A percentile compares a stretch with the other conserved stretches of the same genome.
Conservation (phyloP, 148 eudicot genomes). For the Arbutus unedo region DNA sequence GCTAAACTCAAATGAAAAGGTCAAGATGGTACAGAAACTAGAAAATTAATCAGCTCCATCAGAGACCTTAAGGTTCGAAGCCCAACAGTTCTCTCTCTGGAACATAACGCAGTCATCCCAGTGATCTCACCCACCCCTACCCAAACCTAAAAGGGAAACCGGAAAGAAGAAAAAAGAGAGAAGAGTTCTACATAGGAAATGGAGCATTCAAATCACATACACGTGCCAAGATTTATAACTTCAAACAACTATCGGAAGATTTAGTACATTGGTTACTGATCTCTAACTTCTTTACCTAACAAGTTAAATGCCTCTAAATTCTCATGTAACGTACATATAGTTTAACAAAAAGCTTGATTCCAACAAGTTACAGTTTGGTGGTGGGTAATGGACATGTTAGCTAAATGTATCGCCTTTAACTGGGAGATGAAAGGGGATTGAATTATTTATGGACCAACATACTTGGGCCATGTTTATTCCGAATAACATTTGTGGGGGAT, state of each 20-base stretch:
- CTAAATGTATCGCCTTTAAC: not conserved
- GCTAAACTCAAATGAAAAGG: not conserved
- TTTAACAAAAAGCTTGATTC: not conserved
- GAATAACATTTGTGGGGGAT: not conserved
- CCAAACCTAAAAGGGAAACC: conserved; percentile 3
- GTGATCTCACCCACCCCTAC: not conserved
- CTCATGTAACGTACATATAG: not conserved
- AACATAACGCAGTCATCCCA: not conserved
- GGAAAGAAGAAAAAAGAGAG: not conserved
- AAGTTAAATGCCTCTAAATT: not conserved
- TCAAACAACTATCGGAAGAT: not conserved
- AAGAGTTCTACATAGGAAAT: not conserved
- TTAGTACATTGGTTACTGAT: not conserved
- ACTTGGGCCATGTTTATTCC: not conserved
- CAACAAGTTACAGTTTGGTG: not conserved
- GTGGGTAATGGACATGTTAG: not conserved
- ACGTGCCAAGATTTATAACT: not conserved
- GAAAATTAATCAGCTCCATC: not conserved
- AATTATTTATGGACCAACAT: not conserved
- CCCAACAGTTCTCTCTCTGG: not conserved
- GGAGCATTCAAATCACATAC: not conserved
- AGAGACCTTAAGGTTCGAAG: not conserved
- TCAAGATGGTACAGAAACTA: not conserved
- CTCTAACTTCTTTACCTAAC: not conserved
- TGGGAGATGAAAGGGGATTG: not conserved